Evolutionary conservation across 2,329 filamentous ascomycete species (phyloP), one percentile per base, ranked within the genome.

Genomic region (Orbilia quercus): DNA sequence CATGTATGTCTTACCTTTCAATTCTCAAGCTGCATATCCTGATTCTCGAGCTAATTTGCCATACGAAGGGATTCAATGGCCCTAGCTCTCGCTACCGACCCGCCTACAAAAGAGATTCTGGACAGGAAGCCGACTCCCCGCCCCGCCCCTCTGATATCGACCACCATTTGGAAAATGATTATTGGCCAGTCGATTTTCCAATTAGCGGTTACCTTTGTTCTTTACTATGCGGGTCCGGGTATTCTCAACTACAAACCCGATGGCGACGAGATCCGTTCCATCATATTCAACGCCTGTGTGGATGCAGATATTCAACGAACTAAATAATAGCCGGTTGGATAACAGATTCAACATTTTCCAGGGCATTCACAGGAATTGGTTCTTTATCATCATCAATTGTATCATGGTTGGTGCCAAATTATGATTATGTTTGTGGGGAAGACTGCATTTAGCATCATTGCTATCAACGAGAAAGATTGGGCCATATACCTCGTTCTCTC

Each of bases 231-330:
- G 0, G 88, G 87, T 0, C 81, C 81, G 58, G 78, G 81, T 6
- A 85, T 90, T 36, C 83, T 90, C 12, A 77, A 81, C 50, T 87
- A 86, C 76, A 47, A 75, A 51, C 79, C 80, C n/a, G 80, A 84
- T 18, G 81, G 79, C 64, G 77, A 76, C 9, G 78, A 85, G 75
- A 81, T 88, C 40, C 82, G 86, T 75, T 89, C 87, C 0, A 82
- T 89, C 66, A 84, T 90, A 50, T 90, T 90, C 82, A 90, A 90
- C 80, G 87, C 85, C 0, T 90, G 88, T 90, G 1, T 90, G 88
- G 87, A 86, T 90, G 83, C 88, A 90, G 77, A 88, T 90, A 71
- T 90, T 89, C 81, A 90, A 89, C 79, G 84, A 88, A 79, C 84
- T 67, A 47, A 80, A 78, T 80, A 87, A 86, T 77, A 84, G 87